Percentiles rank a stretch among this genome's conserved stretches.
These are phyloP conservation scores for Aureobasidium sp. DNA, from an alignment of 2,329 filamentous ascomycete species.

Conservation along the genomic window DNA sequence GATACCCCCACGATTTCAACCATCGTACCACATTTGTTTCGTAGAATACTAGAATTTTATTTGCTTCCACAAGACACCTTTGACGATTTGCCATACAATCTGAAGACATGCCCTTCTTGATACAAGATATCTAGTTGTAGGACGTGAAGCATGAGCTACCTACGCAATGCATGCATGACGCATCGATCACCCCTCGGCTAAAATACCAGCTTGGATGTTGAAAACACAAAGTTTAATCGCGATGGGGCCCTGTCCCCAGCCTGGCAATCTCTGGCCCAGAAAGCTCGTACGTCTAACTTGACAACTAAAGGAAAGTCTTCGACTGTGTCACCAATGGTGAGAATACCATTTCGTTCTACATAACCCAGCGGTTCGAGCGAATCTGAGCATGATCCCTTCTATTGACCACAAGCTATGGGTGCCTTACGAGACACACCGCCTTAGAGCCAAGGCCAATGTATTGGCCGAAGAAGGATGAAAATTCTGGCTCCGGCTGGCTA, in stretches of 20 bases:
- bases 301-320: not conserved
- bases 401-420: no score
- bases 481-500: not conserved
- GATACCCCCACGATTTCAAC: constrained; percentile 10
- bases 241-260: not conserved
- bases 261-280: not conserved
- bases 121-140: no score
- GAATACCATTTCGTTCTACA: not conserved
- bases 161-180: not conserved
- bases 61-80: not conserved
- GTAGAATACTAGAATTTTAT: not conserved
- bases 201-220: not conserved
- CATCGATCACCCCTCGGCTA: no score
- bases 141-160: not conserved
- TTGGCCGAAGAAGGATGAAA: not conserved
- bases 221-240: not conserved
- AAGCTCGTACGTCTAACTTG: not conserved
- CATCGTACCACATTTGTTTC: not conserved
- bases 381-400: no score
- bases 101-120: no score
- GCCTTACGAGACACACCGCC: no score
- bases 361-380: not conserved
- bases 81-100: no score
- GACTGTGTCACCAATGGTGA: not conserved
- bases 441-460: not conserved